Percentiles rank a stretch among this genome's conserved stretches.
Evolutionary conservation across 2,329 filamentous ascomycete species (phyloP).

Genomic region (Pestalotiopsis fici): DNA sequence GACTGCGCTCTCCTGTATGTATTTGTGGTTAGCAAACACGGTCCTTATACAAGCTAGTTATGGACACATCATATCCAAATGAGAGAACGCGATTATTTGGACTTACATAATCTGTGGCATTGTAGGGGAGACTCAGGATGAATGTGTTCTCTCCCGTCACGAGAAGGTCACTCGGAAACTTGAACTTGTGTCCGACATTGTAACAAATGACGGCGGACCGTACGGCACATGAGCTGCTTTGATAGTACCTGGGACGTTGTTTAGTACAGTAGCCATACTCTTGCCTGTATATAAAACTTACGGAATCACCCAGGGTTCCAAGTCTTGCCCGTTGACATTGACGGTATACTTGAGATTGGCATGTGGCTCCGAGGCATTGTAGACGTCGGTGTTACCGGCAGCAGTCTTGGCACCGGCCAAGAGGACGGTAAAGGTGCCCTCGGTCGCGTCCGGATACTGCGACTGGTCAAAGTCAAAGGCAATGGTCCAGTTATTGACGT

Average conservation of each 20-base stretch:
- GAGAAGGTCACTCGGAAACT: slow-evolving; percentile 50
- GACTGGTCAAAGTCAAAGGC: slow-evolving; percentile 47
- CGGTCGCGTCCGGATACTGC: slow-evolving; percentile 40
- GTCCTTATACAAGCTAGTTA: neutral
- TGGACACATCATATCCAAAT: neutral
- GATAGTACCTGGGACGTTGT: slow-evolving; percentile 35
- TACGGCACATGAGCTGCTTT: slow-evolving; percentile 61
- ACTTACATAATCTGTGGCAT: slow-evolving; percentile 51
- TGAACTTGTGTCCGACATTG: slow-evolving; percentile 60
- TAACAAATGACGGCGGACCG: slow-evolving; percentile 63
- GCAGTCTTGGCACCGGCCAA: slow-evolving; percentile 64
- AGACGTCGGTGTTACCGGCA: slow-evolving; percentile 61
- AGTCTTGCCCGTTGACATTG: slow-evolving; percentile 37
- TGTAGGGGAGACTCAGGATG: slow-evolving; percentile 58
- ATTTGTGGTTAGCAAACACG: neutral
- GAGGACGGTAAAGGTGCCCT: slow-evolving; percentile 63
- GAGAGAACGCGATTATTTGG: neutral
- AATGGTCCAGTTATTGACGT: slow-evolving; percentile 63
- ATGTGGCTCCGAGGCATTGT: slow-evolving; percentile 52
- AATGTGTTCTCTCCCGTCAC: slow-evolving; percentile 56
- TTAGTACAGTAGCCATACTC: neutral
- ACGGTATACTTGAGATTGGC: slow-evolving; percentile 52
- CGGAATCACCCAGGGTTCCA: slow-evolving; percentile 59
- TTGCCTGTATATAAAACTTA: neutral
- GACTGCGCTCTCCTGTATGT: slow-evolving; percentile 52